Evolutionary conservation across 805 yeast species (phyloP).

Genomic region (Yamadazyma paraphyllophila): DNA sequence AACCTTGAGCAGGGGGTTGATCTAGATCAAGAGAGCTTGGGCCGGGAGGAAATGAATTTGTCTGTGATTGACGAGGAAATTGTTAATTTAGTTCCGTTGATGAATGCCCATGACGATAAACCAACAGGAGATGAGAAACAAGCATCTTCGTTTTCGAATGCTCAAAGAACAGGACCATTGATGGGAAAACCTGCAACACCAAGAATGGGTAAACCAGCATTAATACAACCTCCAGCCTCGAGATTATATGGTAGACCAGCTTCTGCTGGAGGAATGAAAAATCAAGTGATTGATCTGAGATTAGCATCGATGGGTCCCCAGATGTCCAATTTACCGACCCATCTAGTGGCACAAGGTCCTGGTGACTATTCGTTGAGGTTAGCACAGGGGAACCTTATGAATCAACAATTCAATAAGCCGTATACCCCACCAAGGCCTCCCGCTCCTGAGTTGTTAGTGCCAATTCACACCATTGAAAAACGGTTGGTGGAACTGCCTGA

Average conservation of each 20-base stretch:
- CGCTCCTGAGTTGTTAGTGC: conserved; percentile 26
- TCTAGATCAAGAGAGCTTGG: conserved; percentile 20
- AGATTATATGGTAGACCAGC: conserved; percentile 32
- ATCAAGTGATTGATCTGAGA: conserved; percentile 21
- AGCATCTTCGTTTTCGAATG: neutral
- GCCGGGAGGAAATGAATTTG: conserved; percentile 26
- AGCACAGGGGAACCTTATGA: conserved; percentile 17
- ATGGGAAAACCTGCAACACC: conserved; percentile 37
- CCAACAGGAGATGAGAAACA: conserved; percentile 11
- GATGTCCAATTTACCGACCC: conserved; percentile 21
- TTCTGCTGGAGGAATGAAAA: conserved; percentile 13
- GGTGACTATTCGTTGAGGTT: conserved; percentile 18
- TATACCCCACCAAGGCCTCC: conserved; percentile 28
- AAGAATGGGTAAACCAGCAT: conserved; percentile 46
- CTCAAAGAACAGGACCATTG: conserved; percentile 19
- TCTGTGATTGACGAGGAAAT: conserved; percentile 39
- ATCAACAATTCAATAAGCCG: conserved; percentile 8
- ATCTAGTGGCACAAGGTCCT: conserved; percentile 18
- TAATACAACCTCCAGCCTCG: conserved; percentile 44
- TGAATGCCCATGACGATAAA: conserved; percentile 31
- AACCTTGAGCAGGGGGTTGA: conserved; percentile 33
- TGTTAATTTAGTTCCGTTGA: conserved; percentile 38
- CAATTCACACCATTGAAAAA: conserved; percentile 12
- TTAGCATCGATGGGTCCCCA: conserved; percentile 19
- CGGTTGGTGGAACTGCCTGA: conserved; percentile 5